Conservation (phyloP, 148 eudicot species). For the Nepenthes mirabilis region DNA sequence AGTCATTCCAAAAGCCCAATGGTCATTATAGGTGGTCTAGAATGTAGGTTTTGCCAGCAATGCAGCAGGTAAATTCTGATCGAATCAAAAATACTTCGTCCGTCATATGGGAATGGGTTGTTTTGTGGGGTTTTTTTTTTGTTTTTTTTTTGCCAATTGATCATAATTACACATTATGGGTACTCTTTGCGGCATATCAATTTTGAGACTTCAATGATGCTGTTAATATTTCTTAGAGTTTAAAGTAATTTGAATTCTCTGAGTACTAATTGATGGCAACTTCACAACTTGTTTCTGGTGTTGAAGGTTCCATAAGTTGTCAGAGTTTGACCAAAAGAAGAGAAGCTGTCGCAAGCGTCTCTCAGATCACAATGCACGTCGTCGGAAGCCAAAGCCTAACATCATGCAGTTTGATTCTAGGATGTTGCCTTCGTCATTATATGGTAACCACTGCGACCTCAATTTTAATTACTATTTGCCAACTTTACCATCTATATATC, state of each 20-base stretch:
- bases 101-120: neutral
- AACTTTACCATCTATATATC: neutral
- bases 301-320: slow-evolving; percentile 72
- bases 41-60: slow-evolving; percentile 92
- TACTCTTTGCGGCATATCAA: too few relatives aligned
- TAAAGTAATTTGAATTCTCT: too few relatives aligned
- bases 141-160: neutral
- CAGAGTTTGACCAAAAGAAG: slow-evolving; percentile 87
- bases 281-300: neutral
- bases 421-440: slow-evolving; percentile 40
- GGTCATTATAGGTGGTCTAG: slow-evolving; percentile 70
- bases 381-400: slow-evolving; percentile 77
- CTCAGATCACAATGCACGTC: slow-evolving; percentile 88
- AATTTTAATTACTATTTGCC: neutral
- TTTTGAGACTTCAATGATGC: too few relatives aligned
- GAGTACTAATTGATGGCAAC: too few relatives aligned
- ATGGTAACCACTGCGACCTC: slow-evolving; percentile 20
- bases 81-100: neutral
- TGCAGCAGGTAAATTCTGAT: slow-evolving; percentile 70
- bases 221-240: too few relatives aligned
- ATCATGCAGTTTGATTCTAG: slow-evolving; percentile 47
- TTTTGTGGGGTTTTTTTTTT: too few relatives aligned
- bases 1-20: slow-evolving; percentile 67
- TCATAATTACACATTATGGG: neutral
- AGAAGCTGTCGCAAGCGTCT: slow-evolving; percentile 93